These are phyloP conservation scores for Podospora australis DNA, from an alignment of 495 filamentous ascomycete species.

Conservation along the genomic window DNA sequence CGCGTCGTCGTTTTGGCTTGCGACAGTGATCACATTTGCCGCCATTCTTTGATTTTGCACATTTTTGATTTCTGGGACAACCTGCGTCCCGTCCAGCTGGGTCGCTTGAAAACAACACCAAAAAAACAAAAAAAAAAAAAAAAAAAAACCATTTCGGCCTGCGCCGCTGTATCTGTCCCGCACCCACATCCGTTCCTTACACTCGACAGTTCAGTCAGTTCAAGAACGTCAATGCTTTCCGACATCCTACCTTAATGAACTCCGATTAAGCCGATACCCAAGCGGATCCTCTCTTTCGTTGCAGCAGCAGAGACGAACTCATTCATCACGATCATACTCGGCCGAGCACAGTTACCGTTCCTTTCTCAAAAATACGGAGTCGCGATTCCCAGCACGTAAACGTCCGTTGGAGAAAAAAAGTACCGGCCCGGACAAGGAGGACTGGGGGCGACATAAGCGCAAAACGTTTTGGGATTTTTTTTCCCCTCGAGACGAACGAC, in stretches of 20 bases:
- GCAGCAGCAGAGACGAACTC: no score
- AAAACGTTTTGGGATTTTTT: neutral
- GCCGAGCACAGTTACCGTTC: no score
- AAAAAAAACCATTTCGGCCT: neutral
- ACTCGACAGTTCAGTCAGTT: no score
- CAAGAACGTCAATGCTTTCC: constrained; percentile 2
- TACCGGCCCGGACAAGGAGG: neutral
- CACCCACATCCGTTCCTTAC: neutral
- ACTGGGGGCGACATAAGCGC: neutral
- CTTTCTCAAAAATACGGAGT: neutral
- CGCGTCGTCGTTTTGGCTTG: neutral
- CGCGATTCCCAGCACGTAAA: neutral
- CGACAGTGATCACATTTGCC: neutral
- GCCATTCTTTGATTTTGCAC: neutral
- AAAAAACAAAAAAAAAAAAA: no score
- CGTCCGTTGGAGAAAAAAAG: neutral
- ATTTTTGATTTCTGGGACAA: neutral
- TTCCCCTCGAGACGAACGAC: no score
- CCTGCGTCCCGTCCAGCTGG: neutral
- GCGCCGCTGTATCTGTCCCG: neutral
- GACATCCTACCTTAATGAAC: no score
- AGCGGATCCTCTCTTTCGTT: no score
- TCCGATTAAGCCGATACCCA: no score
- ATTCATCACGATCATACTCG: no score
- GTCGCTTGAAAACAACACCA: neutral